Evolutionary conservation across 2,329 filamentous ascomycete genomes (phyloP), one percentile per base, ranked within the genome.

Genomic region (Kalaharituber pfeilii): DNA sequence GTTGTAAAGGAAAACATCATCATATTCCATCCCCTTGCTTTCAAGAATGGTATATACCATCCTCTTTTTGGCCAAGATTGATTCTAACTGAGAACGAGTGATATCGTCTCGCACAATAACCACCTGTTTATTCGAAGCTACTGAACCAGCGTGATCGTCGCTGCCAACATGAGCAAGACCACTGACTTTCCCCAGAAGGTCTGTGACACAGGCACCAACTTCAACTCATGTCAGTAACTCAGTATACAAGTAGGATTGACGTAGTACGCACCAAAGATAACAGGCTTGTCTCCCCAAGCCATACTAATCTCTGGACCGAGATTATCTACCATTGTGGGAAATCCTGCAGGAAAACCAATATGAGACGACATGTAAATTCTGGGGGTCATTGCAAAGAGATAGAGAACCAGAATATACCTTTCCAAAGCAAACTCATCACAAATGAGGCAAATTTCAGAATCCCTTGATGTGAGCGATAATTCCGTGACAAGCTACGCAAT

Each of bases 21-120:
- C 64, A 50, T 67, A 68, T 26, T 68, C 66, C 66, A 68, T 67
- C 2, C 66, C 66, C 42, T 67, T 68, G 27, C 63, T 65, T 45
- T 68, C 62, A 2, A 67, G 53, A 25, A 68, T 64, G 0, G 66
- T 67, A 3, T 67, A 56, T 22, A 67, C 60, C 15, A 67, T 33
- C 29, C 29, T 33, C 29, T 33, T 33, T 8, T n/a, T n/a, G 8
- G 8, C 8, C 29, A 33, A 33, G 5, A 57, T 52, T 0, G 49
- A 30, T 47, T 62, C 56, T 5, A 67, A 45, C 9, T 52, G 56
- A n/a, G 55, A 39, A 28, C 65, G 66, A 5, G 60, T 53, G 3
- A 45, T 51, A 15, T 65, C 57, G n/a, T 67, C 66, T 2, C 66
- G 60, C 9, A 67, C 65, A 42, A 68, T 62, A 9, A 68, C 64